Evolutionary conservation across 768 basidiomycete genomes (phyloP).

Genomic region (Tricholoma furcatifolium): DNA sequence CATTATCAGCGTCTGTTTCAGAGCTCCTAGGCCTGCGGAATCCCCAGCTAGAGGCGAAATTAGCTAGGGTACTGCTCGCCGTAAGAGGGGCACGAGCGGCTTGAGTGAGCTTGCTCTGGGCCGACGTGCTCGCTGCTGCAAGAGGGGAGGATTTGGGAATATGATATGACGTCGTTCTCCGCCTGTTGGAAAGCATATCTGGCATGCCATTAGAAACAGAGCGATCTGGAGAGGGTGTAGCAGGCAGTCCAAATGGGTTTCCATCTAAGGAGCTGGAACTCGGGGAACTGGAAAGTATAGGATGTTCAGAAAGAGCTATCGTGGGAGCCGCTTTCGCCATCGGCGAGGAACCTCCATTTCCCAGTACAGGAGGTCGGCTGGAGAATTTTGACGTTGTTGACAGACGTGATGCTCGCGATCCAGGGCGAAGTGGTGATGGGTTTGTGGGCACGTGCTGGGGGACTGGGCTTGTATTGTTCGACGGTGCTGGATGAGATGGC

Average conservation of each 20-base stretch:
- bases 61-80: slow-evolving; percentile 53
- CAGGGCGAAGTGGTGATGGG: slow-evolving; percentile 66
- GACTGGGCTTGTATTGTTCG: slow-evolving; percentile 30
- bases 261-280: slow-evolving; percentile 41
- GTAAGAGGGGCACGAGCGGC: slow-evolving; percentile 32
- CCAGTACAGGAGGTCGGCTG: slow-evolving; percentile 60
- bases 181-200: slow-evolving; percentile 40
- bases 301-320: slow-evolving; percentile 61
- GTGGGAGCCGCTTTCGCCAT: slow-evolving; percentile 63
- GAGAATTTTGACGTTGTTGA: slow-evolving; percentile 73
- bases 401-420: slow-evolving; percentile 67
- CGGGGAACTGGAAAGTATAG: slow-evolving; percentile 40
- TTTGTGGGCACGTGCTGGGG: slow-evolving; percentile 35
- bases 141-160: slow-evolving; percentile 50
- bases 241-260: slow-evolving; percentile 37
- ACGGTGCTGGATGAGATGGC: slow-evolving; percentile 36
- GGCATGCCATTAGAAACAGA: slow-evolving; percentile 63
- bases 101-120: slow-evolving; percentile 25
- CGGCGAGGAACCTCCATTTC: slow-evolving; percentile 41
- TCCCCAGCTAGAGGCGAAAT: slow-evolving; percentile 64
- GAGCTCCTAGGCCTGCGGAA: slow-evolving; percentile 56
- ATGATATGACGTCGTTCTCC: slow-evolving; percentile 63
- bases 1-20: slow-evolving; percentile 6
- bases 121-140: slow-evolving; percentile 29
- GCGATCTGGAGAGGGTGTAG: slow-evolving; percentile 59